Evolutionary conservation across 176 grass and related monocot genomes (phyloP).

Genomic region (Oropetium thomaeum): DNA sequence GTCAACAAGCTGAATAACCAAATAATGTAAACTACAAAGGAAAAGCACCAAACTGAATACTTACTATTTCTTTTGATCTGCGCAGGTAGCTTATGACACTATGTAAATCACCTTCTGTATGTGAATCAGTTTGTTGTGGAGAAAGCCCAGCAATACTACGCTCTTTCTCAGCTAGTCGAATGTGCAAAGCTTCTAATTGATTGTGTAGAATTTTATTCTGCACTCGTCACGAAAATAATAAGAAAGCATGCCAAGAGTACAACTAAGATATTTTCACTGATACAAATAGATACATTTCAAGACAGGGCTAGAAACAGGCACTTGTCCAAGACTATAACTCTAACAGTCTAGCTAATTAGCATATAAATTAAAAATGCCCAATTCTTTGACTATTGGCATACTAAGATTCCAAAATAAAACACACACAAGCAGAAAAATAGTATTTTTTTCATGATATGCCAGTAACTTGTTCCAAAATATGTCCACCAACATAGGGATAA

Average conservation of each 20-base stretch:
- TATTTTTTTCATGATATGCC: neutral
- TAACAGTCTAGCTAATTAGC: neutral
- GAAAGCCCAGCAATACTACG: conserved; percentile 58
- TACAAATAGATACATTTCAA: neutral
- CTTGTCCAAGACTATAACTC: neutral
- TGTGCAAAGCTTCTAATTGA: conserved; percentile 74
- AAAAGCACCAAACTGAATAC: conserved; percentile 20
- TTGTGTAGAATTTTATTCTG: conserved; percentile 93
- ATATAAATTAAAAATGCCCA: neutral
- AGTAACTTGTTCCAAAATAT: neutral
- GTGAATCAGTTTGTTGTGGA: conserved; percentile 49
- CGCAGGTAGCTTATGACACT: conserved; percentile 82
- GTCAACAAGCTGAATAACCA: conserved; percentile 11
- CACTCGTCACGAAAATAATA: conserved; percentile 8
- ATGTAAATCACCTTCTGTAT: conserved; percentile 71
- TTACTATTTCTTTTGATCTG: conserved; percentile 97
- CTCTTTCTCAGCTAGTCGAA: conserved; percentile 88
- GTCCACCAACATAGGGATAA: neutral
- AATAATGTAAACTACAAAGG: neutral
- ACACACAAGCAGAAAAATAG: neutral
- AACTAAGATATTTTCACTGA: neutral
- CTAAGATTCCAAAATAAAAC: neutral
- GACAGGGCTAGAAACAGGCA: neutral
- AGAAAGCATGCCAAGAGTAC: conserved; percentile 2
- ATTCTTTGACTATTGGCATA: neutral